Conservation (phyloP, 352 stramenopile genomes). For the Pythium aristosporum region DNA sequence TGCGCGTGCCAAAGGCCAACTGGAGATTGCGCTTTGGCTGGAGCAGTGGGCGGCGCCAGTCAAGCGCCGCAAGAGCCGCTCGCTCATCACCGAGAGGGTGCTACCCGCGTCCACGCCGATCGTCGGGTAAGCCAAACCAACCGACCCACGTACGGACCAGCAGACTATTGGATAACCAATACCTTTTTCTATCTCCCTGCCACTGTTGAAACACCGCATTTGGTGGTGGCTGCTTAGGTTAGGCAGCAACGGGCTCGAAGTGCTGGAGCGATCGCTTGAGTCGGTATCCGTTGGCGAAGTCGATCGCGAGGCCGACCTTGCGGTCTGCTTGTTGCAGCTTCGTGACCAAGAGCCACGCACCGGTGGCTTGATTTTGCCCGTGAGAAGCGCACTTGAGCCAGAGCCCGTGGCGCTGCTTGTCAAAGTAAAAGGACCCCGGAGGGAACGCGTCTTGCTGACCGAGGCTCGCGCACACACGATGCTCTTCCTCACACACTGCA, state of each 20-base stretch:
- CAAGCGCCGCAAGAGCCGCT: background rate
- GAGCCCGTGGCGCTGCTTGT: conserved; percentile 65
- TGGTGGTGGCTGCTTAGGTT: no score
- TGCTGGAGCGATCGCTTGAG: conserved; percentile 61
- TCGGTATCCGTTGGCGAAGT: conserved; percentile 82
- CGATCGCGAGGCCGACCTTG: conserved; percentile 56
- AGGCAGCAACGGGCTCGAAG: conserved; percentile 31
- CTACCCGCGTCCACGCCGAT: conserved; percentile 14
- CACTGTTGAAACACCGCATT: no score
- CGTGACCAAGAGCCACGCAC: conserved; percentile 64
- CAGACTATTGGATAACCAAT: no score
- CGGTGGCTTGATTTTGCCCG: background rate
- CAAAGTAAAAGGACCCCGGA: conserved; percentile 66
- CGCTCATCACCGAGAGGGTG: background rate
- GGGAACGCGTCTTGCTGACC: conserved; percentile 7
- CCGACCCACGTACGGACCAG: no score
- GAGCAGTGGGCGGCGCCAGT: conserved; percentile 3
- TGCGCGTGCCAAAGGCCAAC: conserved; percentile 16
- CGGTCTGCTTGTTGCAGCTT: conserved; percentile 67
- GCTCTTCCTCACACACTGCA: conserved; percentile 20
- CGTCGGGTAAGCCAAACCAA: background rate
- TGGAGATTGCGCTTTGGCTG: conserved; percentile 22
- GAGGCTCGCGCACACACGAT: conserved; percentile 9
- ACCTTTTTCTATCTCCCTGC: no score
- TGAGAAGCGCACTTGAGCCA: conserved; percentile 59